A percentile compares a stretch with the other conserved stretches of the same genome.
Evolutionary conservation across 345 rosid genomes (phyloP).

Genomic region (Erucastrum elatum): DNA sequence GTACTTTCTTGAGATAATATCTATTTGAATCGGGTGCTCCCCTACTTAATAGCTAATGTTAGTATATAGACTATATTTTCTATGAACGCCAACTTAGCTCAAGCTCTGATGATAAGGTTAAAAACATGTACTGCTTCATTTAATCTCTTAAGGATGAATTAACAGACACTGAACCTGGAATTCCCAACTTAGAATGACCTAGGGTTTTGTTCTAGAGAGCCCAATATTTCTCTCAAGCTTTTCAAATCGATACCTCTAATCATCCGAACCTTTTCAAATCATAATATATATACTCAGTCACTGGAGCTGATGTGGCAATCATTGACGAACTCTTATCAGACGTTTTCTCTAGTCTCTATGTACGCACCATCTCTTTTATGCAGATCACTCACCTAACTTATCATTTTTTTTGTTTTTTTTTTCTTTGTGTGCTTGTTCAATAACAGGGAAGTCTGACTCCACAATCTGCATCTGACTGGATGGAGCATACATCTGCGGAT

Average conservation of each 20-base stretch:
- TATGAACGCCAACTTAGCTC: neutral
- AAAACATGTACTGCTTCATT: neutral
- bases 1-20: neutral
- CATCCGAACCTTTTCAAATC: conserved; percentile 2
- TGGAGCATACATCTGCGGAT: conserved; percentile 84
- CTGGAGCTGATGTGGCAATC: neutral
- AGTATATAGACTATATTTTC: conserved; percentile 1
- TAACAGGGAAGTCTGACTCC: conserved; percentile 44
- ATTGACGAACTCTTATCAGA: conserved; percentile 18
- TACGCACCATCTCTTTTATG: conserved; percentile 8
- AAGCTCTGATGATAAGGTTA: neutral
- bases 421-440: conserved; percentile 12
- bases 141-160: neutral
- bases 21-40: neutral
- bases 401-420: neutral
- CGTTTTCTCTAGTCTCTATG: conserved; percentile 1
- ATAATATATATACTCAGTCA: neutral
- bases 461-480: conserved; percentile 82
- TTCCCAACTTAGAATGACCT: neutral
- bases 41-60: neutral
- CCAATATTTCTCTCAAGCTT: neutral
- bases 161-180: neutral
- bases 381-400: neutral
- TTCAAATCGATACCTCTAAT: neutral
- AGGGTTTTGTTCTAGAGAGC: neutral